Percentiles rank a stretch among this genome's conserved stretches.
Evolutionary conservation across 768 basidiomycete species (phyloP).

Genomic region (Suillus sp.): DNA sequence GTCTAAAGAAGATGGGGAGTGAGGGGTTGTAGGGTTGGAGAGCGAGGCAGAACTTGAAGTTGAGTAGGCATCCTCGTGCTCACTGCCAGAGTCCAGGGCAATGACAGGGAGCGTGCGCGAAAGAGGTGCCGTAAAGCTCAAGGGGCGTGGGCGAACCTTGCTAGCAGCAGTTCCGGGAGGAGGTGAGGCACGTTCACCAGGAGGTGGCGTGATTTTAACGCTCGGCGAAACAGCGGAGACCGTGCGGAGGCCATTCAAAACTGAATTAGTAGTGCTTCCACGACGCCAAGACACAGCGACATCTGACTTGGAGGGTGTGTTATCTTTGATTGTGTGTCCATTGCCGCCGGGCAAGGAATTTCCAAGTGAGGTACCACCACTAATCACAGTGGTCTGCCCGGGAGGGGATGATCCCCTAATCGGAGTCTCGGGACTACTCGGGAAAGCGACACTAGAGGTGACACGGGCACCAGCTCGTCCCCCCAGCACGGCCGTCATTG

Average conservation of each 20-base stretch:
- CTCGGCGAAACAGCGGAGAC: conserved; percentile 56
- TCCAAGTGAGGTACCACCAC: conserved; percentile 73
- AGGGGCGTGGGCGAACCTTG: conserved; percentile 63
- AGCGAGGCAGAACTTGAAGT: conserved; percentile 59
- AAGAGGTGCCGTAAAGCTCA: conserved; percentile 58
- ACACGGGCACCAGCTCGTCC: conserved; percentile 73
- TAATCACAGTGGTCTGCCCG: conserved; percentile 65
- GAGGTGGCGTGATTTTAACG: conserved; percentile 75
- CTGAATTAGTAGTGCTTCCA: conserved; percentile 66
- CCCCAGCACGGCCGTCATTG: conserved; percentile 80
- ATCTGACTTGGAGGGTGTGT: conserved; percentile 77
- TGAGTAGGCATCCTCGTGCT: conserved; percentile 57
- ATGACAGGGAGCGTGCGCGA: conserved; percentile 50
- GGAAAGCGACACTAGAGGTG: conserved; percentile 41
- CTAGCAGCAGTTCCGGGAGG: conserved; percentile 38
- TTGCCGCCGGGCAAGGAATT: conserved; percentile 44
- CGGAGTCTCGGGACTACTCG: conserved; percentile 44
- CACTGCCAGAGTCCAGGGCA: conserved; percentile 56
- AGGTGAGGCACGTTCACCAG: conserved; percentile 58
- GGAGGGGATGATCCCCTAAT: conserved; percentile 47
- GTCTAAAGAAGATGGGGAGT: conserved; percentile 61
- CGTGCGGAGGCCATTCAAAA: conserved; percentile 64
- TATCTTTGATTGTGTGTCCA: conserved; percentile 28
- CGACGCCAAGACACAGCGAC: conserved; percentile 81
- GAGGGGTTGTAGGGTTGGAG: conserved; percentile 79